Evolutionary conservation across 306 rosid species (phyloP).

Genomic region (Prunus dulcis): DNA sequence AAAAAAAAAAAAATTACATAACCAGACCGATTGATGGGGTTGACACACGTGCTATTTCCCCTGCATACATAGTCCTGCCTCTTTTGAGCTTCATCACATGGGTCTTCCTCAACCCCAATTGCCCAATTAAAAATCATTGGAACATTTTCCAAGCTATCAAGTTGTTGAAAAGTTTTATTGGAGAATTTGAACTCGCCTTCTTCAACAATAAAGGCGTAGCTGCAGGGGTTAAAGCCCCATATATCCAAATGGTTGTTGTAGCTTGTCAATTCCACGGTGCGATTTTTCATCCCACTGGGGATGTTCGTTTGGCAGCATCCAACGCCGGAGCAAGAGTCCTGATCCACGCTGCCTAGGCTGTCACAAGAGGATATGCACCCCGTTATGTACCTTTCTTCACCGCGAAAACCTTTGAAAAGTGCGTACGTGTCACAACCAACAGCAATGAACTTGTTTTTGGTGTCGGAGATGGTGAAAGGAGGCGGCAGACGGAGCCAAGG

Average conservation of each 20-base stretch:
- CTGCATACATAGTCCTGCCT: neutral
- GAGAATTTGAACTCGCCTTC: neutral
- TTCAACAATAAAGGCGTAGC: neutral
- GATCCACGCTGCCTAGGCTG: neutral
- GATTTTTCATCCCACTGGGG: slow-evolving; percentile 3
- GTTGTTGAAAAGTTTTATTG: neutral
- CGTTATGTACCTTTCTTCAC: neutral
- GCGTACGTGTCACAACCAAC: slow-evolving; percentile 18
- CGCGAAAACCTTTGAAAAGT: neutral
- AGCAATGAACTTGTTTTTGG: slow-evolving; percentile 21
- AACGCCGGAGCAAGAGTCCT: slow-evolving; percentile 18
- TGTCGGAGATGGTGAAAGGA: slow-evolving; percentile 8
- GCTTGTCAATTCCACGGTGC: neutral
- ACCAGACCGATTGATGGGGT: neutral
- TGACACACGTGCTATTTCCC: neutral
- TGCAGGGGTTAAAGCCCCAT: slow-evolving; percentile 1
- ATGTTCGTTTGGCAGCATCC: slow-evolving; percentile 14
- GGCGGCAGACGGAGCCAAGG: neutral
- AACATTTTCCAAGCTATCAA: neutral
- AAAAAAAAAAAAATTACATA: no score
- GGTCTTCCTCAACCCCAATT: neutral
- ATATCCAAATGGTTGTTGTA: neutral
- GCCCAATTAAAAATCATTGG: slow-evolving; percentile 1
- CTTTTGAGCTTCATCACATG: neutral
- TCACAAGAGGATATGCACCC: slow-evolving; percentile 14